These are phyloP conservation scores for Eucalyptus lansdowneana DNA, from an alignment of 345 rosid genomes.

Conservation along the genomic window DNA sequence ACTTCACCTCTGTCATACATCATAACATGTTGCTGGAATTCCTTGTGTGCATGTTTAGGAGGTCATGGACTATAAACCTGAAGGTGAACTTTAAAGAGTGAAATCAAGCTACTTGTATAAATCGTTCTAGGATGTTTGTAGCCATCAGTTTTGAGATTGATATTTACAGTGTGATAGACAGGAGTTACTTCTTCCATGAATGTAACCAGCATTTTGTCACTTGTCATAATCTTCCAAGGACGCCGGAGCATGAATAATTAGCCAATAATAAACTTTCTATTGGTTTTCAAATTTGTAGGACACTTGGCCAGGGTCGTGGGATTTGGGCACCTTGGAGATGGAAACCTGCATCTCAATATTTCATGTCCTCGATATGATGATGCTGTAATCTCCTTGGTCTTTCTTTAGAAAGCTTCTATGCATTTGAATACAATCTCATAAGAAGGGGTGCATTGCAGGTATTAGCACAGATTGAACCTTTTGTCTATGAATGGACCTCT, in stretches of 20 bases:
- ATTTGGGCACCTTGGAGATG: slow-evolving; percentile 94
- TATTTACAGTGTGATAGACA: neutral
- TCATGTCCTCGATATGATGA: slow-evolving; percentile 59
- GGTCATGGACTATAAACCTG: neutral
- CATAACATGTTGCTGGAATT: neutral
- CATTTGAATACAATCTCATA: neutral
- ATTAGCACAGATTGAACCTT: slow-evolving; percentile 75
- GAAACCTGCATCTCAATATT: slow-evolving; percentile 87
- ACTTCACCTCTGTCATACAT: neutral
- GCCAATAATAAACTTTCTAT: neutral
- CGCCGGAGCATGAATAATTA: neutral
- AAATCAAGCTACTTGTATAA: neutral
- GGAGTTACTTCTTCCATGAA: neutral
- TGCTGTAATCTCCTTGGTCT: slow-evolving; percentile 18
- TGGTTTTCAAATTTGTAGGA: slow-evolving; percentile 23
- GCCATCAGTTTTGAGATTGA: neutral
- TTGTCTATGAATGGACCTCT: slow-evolving; percentile 91
- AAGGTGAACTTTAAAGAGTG: neutral
- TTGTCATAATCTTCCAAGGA: neutral
- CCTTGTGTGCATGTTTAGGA: neutral
- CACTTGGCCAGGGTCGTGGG: slow-evolving; percentile 62
- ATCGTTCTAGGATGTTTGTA: neutral
- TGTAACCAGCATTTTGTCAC: neutral
- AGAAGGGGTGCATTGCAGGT: slow-evolving; percentile 27
- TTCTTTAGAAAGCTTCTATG: neutral